Evolutionary conservation across 768 basidiomycete species (phyloP).

Genomic region (Termitomyces sp.): DNA sequence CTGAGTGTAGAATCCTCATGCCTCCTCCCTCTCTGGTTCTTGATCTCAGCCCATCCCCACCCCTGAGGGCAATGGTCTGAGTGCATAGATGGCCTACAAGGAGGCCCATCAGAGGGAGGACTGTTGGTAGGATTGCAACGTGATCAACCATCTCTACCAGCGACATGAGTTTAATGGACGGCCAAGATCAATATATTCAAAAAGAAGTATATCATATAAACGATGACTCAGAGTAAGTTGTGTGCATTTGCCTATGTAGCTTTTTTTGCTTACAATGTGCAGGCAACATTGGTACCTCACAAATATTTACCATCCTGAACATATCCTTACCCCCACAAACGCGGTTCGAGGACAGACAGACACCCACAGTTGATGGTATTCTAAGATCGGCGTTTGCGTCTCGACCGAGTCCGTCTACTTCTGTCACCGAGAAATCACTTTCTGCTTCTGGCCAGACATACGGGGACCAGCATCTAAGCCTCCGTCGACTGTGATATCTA

Average conservation of each 20-base stretch:
- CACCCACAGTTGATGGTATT: not conserved
- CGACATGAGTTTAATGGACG: too few species aligned
- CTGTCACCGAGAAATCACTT: not conserved
- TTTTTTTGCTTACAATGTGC: not conserved
- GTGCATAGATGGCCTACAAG: too few species aligned
- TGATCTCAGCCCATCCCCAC: too few species aligned
- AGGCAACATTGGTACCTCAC: constrained; percentile 98
- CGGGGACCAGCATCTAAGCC: not conserved
- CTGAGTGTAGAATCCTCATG: too few species aligned
- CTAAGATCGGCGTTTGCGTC: constrained; percentile 1
- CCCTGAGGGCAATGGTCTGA: too few species aligned
- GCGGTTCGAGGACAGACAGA: constrained; percentile 8
- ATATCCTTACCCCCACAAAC: constrained; percentile 25
- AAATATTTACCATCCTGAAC: constrained; percentile 83
- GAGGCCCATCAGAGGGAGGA: too few species aligned
- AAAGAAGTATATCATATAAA: constrained; percentile 97
- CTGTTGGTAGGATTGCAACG: too few species aligned
- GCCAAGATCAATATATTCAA: constrained; percentile 79
- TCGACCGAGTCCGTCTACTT: not conserved
- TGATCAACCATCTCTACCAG: too few species aligned
- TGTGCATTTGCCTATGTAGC: not conserved
- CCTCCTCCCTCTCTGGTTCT: too few species aligned
- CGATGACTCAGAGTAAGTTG: constrained; percentile 63
- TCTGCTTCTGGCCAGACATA: not conserved
- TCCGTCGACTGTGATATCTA: not conserved